These are phyloP conservation scores for Glebionis coronaria DNA, from an alignment of 129 eudicot genomes.

Conservation along the genomic window DNA sequence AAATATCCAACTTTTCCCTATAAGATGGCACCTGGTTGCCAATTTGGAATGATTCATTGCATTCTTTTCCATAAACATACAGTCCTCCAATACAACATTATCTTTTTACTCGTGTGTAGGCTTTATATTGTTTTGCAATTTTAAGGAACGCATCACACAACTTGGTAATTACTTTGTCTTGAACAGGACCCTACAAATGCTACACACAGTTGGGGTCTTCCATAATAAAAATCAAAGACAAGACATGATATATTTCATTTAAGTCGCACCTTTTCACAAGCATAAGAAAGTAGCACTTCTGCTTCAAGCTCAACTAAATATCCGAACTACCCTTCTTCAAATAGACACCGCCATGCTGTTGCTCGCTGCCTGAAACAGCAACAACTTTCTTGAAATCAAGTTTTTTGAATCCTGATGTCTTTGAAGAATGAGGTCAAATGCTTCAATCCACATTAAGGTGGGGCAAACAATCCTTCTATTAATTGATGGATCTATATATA, in stretches of 20 bases:
- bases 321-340: conserved; percentile 68
- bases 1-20: too few species aligned
- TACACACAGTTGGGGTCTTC: conserved; percentile 18
- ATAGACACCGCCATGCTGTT: conserved; percentile 96
- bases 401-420: conserved; percentile 47
- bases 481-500: conserved; percentile 60
- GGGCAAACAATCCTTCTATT: conserved; percentile 80
- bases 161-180: too few species aligned
- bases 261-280: conserved; percentile 86
- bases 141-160: conserved; percentile 78
- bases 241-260: conserved; percentile 13
- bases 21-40: conserved; percentile 82
- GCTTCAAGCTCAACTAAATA: conserved; percentile 82
- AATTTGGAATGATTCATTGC: conserved; percentile 96
- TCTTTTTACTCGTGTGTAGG: conserved; percentile 74
- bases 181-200: conserved; percentile 77
- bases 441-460: conserved; percentile 93
- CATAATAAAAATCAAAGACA: conserved; percentile 6
- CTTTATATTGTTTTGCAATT: conserved; percentile 79
- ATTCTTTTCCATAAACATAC: conserved; percentile 96
- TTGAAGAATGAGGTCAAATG: conserved; percentile 68
- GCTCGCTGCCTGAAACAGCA: conserved; percentile 92
- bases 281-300: conserved; percentile 90
- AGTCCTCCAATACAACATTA: conserved; percentile 99
- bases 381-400: conserved; percentile 62